Evolutionary conservation across 495 filamentous ascomycete species (phyloP), one percentile per base, ranked within the genome.

Genomic region (Massariosphaeria phaeospora): DNA sequence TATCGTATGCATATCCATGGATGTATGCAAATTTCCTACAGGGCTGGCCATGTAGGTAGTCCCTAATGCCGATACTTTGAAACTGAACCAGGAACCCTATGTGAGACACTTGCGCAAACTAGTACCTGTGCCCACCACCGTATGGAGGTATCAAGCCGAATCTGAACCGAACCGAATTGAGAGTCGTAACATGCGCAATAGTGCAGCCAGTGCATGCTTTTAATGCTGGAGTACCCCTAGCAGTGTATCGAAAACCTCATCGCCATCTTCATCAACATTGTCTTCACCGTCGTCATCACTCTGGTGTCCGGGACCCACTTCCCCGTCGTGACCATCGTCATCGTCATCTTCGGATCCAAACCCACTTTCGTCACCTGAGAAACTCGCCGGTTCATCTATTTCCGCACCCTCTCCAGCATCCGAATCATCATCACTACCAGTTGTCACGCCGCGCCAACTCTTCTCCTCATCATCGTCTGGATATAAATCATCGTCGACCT

Each of bases 221-320:
- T 52, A 52, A 11, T 42, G 9, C 25, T 38, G 4, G 10, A 52
- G 25, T 6, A 52, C 48, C 4, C 48, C 35, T 30, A 63, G 27
- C n/a, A 59, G 50, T n/a, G 45, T 53, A 48, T 55, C 30, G 9
- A 45, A 40, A 50, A 34, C 30, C 20, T 55, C 47, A 55, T 66
- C 60, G 11, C 57, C 48, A 41, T 53, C 42, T 15, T 62, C 48
- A 6, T 61, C 48, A 45, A 52, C 59, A 13, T 57, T 34, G 30
- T 62, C 30, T 18, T 51, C 15, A 17, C 34, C 43, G 18, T 23
- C 42, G 21, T 24, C 18, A 27, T 33, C 17, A 1, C 5, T 21
- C 2, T 20, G 9, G n/a, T 27, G 27, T 2, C 40, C 31, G 17
- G 44, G 9, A 31, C 44, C 51, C 12, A 30, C 54, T 2, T 33